A percentile compares a stretch with the other conserved stretches of the same genome.
Conservation (phyloP, 2,329 filamentous ascomycete species). For the Dactylellina leptospora region DNA sequence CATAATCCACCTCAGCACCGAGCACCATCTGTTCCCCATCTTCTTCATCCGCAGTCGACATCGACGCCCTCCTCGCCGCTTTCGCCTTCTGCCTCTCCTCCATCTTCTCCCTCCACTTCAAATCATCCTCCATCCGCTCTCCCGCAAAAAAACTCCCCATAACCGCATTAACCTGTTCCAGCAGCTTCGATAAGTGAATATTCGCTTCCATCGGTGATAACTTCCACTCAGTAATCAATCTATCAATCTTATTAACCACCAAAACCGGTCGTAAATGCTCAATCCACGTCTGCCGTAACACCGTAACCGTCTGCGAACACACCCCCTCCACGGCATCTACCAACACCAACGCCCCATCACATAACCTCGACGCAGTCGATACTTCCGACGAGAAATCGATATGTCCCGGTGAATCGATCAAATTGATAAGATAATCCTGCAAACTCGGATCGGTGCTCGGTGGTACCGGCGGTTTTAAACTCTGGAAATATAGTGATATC, state of each 20-base stretch:
- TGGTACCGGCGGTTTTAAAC: conserved; percentile 70
- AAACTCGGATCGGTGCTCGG: conserved; percentile 30
- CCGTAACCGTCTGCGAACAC: conserved; percentile 97
- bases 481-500: conserved; percentile 94
- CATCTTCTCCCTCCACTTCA: conserved; percentile 92
- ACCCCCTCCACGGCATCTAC: conserved; percentile 98
- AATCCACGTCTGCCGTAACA: conserved; percentile 91
- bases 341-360: conserved; percentile 91
- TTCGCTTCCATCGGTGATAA: conserved; percentile 92
- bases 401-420: conserved; percentile 97
- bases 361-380: conserved; percentile 90
- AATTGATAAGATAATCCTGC: conserved; percentile 93
- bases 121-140: conserved; percentile 96
- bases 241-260: conserved; percentile 98
- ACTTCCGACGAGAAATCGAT: conserved; percentile 99
- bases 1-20: conserved; percentile 70
- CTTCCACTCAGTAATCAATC: conserved; percentile 90
- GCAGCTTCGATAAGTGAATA: conserved; percentile 82
- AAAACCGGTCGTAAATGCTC: conserved; percentile 94
- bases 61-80: conserved; percentile 56
- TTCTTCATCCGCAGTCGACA: conserved; percentile 63
- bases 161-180: conserved; percentile 97
- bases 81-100: conserved; percentile 79
- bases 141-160: conserved; percentile 97
- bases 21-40: conserved; percentile 65